Percentiles rank a stretch among this genome's conserved stretches.
These are phyloP conservation scores for Trichosanthes truncata DNA, from an alignment of 306 rosid species.

Conservation along the genomic window DNA sequence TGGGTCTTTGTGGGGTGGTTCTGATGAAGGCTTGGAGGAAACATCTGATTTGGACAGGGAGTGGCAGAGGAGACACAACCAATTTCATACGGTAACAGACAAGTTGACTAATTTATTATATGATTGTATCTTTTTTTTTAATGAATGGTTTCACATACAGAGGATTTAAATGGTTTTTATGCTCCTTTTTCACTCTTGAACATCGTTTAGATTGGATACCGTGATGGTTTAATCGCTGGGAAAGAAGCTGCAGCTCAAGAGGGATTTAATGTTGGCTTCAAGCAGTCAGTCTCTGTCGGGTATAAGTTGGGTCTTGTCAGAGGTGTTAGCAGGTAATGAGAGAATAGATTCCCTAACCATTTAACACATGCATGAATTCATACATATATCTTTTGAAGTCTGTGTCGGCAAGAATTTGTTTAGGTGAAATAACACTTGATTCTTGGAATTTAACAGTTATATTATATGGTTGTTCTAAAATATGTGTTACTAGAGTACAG, in stretches of 20 bases:
- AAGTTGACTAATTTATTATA: too few species aligned
- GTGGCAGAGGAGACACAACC: conserved; percentile 60
- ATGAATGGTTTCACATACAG: too few species aligned
- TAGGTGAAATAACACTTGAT: not conserved
- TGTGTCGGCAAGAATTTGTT: not conserved
- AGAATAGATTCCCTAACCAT: not conserved
- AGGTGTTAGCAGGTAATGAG: conserved; percentile 68
- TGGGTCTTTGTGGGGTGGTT: conserved; percentile 23
- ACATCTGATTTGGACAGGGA: conserved; percentile 51
- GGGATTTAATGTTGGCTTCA: conserved; percentile 77
- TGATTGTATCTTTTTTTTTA: conserved; percentile 3
- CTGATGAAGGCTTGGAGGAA: conserved; percentile 36
- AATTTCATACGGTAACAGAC: conserved; percentile 49
- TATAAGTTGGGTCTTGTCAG: conserved; percentile 69
- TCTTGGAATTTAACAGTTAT: not conserved
- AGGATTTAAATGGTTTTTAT: not conserved
- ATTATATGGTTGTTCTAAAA: not conserved
- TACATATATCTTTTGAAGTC: not conserved
- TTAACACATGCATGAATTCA: not conserved
- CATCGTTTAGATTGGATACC: conserved; percentile 55
- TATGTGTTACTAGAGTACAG: not conserved
- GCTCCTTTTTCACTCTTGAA: not conserved
- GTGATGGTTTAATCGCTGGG: conserved; percentile 68
- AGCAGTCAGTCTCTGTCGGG: conserved; percentile 50
- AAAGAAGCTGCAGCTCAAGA: conserved; percentile 83